Base-by-base conservation (phyloP, 768 basidiomycete species). In the Suillus brevipes region DNA sequence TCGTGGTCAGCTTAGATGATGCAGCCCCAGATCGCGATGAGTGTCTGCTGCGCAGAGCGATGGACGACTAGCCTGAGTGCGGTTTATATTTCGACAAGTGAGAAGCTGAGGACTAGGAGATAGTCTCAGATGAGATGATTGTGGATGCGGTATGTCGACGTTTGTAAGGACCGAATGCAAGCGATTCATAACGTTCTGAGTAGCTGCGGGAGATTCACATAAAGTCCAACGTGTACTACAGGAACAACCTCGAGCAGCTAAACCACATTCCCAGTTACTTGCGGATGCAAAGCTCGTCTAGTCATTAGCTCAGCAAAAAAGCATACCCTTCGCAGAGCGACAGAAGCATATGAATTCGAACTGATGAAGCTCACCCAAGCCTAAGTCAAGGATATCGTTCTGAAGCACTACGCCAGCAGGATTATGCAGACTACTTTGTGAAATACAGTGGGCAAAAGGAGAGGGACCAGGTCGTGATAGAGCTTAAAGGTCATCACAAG, bases 401-500 rank as follows among this genome's bases (percentile, higher is more conserved):
- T 93, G 73, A 96, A 95, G 76, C 95, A 97, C 71, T 94, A 97
- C 75, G 94, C 94, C 8, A 94, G 93, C 71, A 85, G 89, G 68
- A 94, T 94, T 66, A 85, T 92, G 25, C 90, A 92, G 74, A 91
- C 87, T 0, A 80, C n/a, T n/a, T 91, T 14, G 90, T 97, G 57
- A 95, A 92, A 72, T 87, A 90, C 65, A 95, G 95, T 4, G 82
- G 85, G 23, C 89, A 83, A 72, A 78, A 74, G 58, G 90, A 96
- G 75, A 77, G 94, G 53, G 86, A 92, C 49, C 89, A 93, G 73
- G 84, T 97, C 57, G 95, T 93, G 0, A 77, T 77, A 10, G 95
- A 97, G 77, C 82, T 97, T 58, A 89, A 92, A 73, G 94, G 94
- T 1, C 83, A 83, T 63, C 97, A 89, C 72, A 85, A 82, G 72